A percentile compares a stretch with the other conserved stretches of the same genome.
phyloP scores from a whole-genome alignment of 2,329 filamentous ascomycete species.

The Lecanicillium sp. region DNA sequence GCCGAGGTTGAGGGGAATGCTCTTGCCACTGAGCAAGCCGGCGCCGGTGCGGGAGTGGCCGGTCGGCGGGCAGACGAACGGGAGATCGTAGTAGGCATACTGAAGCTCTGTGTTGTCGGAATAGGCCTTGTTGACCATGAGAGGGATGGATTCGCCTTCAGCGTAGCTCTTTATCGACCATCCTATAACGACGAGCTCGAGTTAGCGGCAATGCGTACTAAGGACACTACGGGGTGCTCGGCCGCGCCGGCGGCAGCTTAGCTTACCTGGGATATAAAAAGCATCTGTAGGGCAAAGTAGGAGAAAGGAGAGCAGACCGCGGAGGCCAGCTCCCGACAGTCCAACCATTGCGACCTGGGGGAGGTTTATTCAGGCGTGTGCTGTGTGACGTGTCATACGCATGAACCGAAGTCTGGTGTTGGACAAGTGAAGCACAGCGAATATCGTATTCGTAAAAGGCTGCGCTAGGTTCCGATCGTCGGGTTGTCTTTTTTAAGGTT shows the following conservation, averaged over 20 bases:
- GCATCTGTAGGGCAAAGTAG: slow-evolving; percentile 36
- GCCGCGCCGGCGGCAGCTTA: slow-evolving; percentile 14
- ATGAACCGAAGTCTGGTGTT: no score
- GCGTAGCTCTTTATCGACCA: slow-evolving; percentile 78
- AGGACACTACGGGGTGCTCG: no score
- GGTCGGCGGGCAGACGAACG: slow-evolving; percentile 76
- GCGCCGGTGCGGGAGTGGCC: slow-evolving; percentile 57
- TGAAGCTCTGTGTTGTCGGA: slow-evolving; percentile 86
- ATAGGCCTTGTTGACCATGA: slow-evolving; percentile 90
- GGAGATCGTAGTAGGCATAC: slow-evolving; percentile 82
- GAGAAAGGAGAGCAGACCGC: slow-evolving; percentile 35
- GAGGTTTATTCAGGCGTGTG: background rate
- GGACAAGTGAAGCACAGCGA: no score
- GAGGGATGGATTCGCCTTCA: slow-evolving; percentile 66
- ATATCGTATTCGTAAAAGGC: no score
- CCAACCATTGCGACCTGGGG: slow-evolving; percentile 17
- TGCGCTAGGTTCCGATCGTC: no score
- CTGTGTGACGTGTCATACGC: no score
- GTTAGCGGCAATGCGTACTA: no score
- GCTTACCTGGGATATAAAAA: slow-evolving; percentile 77
- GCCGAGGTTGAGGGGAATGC: slow-evolving; percentile 73
- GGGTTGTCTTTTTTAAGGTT: no score
- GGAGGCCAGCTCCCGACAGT: slow-evolving; percentile 27
- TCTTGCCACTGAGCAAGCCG: slow-evolving; percentile 65
- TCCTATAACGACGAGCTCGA: no score